Evolutionary conservation across 1,284 basidiomycete species (phyloP), one percentile per base, ranked within the genome.

Genomic region (Pyrrhoderma lamaoense): DNA sequence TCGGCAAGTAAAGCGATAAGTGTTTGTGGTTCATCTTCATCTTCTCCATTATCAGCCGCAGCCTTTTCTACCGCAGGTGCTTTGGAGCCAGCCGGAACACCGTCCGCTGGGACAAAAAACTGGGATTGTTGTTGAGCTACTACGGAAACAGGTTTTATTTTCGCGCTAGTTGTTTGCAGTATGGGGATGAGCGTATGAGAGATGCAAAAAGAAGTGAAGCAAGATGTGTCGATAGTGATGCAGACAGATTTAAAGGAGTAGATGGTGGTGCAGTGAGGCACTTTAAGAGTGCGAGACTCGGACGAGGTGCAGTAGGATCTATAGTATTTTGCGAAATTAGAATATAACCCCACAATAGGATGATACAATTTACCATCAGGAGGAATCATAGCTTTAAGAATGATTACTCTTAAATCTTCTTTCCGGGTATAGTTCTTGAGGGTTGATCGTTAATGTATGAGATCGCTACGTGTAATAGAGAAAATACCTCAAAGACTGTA

Each of bases 111-210:
- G 9, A 89, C 77, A 60, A 87, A 89, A 65, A 86, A 82, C 22
- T 51, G 49, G 27, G 27, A 31, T 22, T 51, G 49, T 25, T 70
- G 60, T 8, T 68, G 59, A 3, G 67, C 57, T 16, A 68, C 47
- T 11, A 64, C 45, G 45, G 71, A 65, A 56, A 76, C 63, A 37
- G 87, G 78, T 53, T 80, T 72, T 64, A 88, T 80, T 2, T 70
- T 67, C 46, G 82, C 7, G 89, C 88, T n/a, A 91, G 72, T 0
- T 83, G 70, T 65, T 94, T 93, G 56, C 91, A 79, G 1, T 83
- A 81, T 45, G 81, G 68, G 45, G 82, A 83, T 39, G 73, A 75
- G 19, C 80, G 74, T 36, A 89, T 70, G 23, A 89, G 73, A 59
- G 85, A 82, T 2, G 85, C 67, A 59, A 89, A 88, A 51, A 89